Base-by-base conservation (phyloP, 345 rosid genomes). In the Noccaea bulbosa region DNA sequence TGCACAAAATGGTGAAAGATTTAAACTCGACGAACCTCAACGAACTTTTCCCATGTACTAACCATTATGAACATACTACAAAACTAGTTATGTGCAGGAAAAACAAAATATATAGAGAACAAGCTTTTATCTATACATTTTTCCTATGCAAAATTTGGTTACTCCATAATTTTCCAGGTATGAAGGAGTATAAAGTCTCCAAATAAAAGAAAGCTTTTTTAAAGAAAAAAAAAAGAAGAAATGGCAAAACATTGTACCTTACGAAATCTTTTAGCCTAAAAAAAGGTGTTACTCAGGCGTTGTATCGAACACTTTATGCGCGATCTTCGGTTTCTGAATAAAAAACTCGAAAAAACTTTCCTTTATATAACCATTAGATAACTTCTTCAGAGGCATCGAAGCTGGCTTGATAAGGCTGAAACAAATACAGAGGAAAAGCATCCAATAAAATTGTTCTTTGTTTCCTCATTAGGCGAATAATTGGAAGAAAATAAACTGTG, bases 321-420 rank as follows among this genome's bases (percentile, higher is more conserved):
- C 24, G 11, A 72, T 64, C 51, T 11, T 65, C 37, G 57, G 47
- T 65, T 51, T 67, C 49, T 59, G 55, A 67, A 41, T 74, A 17
- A 49, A 45, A 58, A 57, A 34, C 4, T 1, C 2, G 9, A 11
- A 30, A 39, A 58, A 40, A 41, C 5, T 7, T 39, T 74, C 9
- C 50, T 33, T 51, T 74, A 48, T 41, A 59, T 33, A 15, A 53
- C 33, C 16, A 35, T 24, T 24, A 24, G 27, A 24, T 24, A 24
- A 3, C 47, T 66, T 16, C 7, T 4, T 35, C 47, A 27, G 2
- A 22, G 24, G 37, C 30, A 65, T 49, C 30, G 20, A 48, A 52
- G 3, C 40, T 67, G 30, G 40, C 62, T 66, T 66, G 61, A 11
- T 24, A 24, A 52, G 17, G 61, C 17, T 32, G 32, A 53, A 52